Base-by-base conservation (phyloP, 768 basidiomycete genomes). In the Obba rivulosa region DNA sequence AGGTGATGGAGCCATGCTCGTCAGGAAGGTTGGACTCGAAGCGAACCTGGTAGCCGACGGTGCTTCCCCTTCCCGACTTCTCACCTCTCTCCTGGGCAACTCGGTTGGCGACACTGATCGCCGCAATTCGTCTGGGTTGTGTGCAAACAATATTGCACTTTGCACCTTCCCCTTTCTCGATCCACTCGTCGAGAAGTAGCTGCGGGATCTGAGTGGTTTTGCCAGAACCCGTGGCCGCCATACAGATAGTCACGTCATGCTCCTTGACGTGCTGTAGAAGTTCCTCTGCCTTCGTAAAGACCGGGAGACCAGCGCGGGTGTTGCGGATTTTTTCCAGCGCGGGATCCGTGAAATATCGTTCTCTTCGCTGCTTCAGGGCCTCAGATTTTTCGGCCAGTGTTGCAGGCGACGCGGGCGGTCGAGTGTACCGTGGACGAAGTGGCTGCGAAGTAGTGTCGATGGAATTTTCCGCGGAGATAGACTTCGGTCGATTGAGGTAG, bases 141-240 rank as follows among this genome's bases (percentile, higher is more conserved):
- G 93, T 96, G 61, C 92, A 96, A 22, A 96, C 71, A 55, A 97
- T 78, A 61, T 96, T 95, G 68, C 92, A 95, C 43, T 71, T 66
- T 1, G 89, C 83, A 14, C 94, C 94, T 46, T 88, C 72, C n/a
- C 83, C 88, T 14, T 74, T 70, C 16, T 83, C 72, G 49, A 92
- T 92, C 59, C 77, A 84, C 37, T 87, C 78, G 58, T 97, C 93
- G 42, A 97, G 75, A 53, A 96, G 82, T 41, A 96, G 75, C 64
- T 96, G 94, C 4, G 94, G 94, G 21, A 96, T 80, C 65, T 97
- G 94, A 0, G 93, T 96, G 7, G 92, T 95, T 70, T 96, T 96
- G 1, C 93, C 92, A 1, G 90, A 92, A 31, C 92, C 91, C 2
- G 92, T 92, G 7, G 87, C 80, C 41, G 91, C 91, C 84, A 92